Base-by-base conservation (phyloP, 805 yeast species). In the Saccharomycopsis fibuligera region DNA sequence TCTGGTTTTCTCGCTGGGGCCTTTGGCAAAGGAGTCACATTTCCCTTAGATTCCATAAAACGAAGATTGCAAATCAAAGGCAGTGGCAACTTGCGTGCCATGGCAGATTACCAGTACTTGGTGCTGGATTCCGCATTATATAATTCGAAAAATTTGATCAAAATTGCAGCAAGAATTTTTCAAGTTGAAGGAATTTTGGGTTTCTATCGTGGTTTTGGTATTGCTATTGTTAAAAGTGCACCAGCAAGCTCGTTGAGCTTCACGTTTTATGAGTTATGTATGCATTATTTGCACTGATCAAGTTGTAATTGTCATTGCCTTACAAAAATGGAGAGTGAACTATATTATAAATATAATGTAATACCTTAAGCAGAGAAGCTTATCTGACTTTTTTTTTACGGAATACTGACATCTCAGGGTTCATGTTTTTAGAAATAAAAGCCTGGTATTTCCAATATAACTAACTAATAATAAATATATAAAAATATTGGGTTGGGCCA, bases 11-110 rank as follows among this genome's bases (percentile, higher is more conserved):
- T 78, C 0, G 96, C 96, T 0, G 98, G 97, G 0, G 69, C 79
- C 0, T 56, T 78, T 2, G 76, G 95, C 10, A 93, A 93, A 62
- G 75, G 80, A 0, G 55, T 79, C 0, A 81, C 87, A 0, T 93
- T 87, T 63, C 99, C 99, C 0, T 62, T 93, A 39, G 99, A 93
- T 62, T 78, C 95, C 0, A 61, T 90, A 2, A 70, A 96, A 21
- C 80, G 88, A 58, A 68, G 96, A 35, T 64, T 84, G 39, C 97
- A 91, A 62, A 78, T 90, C 8, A 73, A 69, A 44, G 70, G 68
- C n/a, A 53, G 56, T 31, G 24, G 35, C 1, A 25, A 36, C 4
- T 44, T 52, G 23, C 5, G 17, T 4, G 10, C 35, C 10, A 46
- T 39, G 24, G 23, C n/a, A 4, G 44, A 27, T 9, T 52, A 52